A percentile compares a stretch with the other conserved stretches of the same genome.
phyloP scores from a whole-genome alignment of 768 basidiomycete species.

The Kwoniella sp. region DNA sequence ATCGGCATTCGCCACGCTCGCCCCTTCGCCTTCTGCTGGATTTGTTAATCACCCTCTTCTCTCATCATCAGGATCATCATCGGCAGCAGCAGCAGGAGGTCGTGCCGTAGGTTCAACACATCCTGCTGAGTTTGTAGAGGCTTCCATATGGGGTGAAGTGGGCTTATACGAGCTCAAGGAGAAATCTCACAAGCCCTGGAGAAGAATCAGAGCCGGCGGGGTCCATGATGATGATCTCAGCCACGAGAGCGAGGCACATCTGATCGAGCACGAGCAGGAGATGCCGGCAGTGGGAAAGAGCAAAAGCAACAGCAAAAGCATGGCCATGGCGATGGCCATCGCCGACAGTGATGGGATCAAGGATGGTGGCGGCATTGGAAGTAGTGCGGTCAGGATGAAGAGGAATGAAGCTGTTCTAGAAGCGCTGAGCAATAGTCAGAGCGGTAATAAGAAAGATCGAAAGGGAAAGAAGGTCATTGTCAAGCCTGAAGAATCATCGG shows the following conservation, averaged over 20 bases:
- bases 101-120: neutral
- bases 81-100: neutral
- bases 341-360: no score
- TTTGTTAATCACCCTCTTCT: no score
- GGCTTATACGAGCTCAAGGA: constrained; percentile 14
- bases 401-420: constrained; percentile 24
- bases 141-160: constrained; percentile 15
- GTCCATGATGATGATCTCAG: neutral
- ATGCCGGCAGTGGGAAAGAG: no score
- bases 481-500: no score
- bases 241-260: no score
- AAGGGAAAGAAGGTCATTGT: no score
- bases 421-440: constrained; percentile 2
- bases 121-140: neutral
- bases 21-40: neutral
- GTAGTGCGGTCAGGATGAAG: constrained; percentile 3
- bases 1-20: neutral
- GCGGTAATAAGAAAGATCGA: neutral
- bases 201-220: constrained; percentile 11
- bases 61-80: no score
- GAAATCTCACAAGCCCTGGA: constrained; percentile 1
- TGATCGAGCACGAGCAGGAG: no score
- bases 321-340: no score
- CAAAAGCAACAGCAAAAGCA: no score
- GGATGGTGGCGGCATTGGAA: no score